These are phyloP conservation scores for Hypholoma fasciculare DNA, from an alignment of 768 basidiomycete species.

Conservation along the genomic window DNA sequence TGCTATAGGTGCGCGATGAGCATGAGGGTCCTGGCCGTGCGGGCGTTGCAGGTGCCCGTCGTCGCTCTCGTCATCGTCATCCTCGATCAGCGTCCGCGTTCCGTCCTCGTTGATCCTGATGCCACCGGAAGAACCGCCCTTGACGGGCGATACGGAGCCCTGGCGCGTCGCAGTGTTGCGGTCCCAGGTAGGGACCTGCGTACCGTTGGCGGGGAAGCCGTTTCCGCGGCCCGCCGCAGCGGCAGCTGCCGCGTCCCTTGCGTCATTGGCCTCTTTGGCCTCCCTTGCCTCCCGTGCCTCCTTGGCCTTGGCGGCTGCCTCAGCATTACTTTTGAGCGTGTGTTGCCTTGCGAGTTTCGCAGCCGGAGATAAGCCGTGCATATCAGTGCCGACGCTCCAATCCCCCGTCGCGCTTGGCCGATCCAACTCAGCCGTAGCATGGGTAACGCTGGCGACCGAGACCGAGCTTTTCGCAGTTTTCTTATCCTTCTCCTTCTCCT, in stretches of 20 bases:
- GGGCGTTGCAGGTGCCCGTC: conserved; percentile 38
- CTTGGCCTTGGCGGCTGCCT: conserved; percentile 68
- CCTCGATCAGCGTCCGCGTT: conserved; percentile 62
- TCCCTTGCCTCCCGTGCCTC: conserved; percentile 49
- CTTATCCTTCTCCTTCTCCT: conserved; percentile 61
- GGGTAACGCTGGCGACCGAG: conserved; percentile 72
- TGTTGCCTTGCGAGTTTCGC: conserved; percentile 89
- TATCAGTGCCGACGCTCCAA: conserved; percentile 56
- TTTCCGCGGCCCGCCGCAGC: conserved; percentile 25
- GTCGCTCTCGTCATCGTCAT: conserved; percentile 65
- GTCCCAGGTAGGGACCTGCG: conserved; percentile 72
- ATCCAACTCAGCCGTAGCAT: conserved; percentile 85
- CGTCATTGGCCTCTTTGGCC: conserved; percentile 20
- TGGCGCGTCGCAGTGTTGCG: conserved; percentile 71
- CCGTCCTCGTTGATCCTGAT: conserved; percentile 65
- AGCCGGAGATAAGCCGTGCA: conserved; percentile 85
- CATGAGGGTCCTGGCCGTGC: conserved; percentile 7
- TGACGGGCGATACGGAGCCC: conserved; percentile 45
- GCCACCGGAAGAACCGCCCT: conserved; percentile 26
- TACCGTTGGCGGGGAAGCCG: conserved; percentile 17
- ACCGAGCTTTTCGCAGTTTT: conserved; percentile 62
- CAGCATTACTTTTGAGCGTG: conserved; percentile 85
- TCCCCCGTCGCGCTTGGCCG: conserved; percentile 49
- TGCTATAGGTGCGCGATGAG: conserved; percentile 16
- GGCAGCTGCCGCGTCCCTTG: conserved; percentile 33